These are phyloP conservation scores for Monosporozyma unispora DNA, from an alignment of 805 yeast genomes.

Conservation along the genomic window DNA sequence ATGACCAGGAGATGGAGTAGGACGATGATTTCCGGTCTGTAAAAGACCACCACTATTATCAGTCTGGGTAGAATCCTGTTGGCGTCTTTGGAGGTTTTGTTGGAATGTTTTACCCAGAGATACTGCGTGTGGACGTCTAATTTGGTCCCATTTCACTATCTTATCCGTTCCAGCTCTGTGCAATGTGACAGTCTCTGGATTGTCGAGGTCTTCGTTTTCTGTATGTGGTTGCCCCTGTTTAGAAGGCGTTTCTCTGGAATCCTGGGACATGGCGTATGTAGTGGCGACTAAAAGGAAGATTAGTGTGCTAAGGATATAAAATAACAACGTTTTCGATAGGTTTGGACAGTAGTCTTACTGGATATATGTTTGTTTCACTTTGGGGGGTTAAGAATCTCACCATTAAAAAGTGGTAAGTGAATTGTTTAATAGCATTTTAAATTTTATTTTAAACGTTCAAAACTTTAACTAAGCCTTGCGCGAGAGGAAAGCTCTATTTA, in stretches of 20 bases:
- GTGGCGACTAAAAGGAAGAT: background rate
- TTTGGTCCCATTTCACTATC: conserved; percentile 15
- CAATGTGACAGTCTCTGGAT: background rate
- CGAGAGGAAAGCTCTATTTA: no score
- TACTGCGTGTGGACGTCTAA: conserved; percentile 21
- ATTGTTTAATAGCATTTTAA: no score
- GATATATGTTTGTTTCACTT: no score
- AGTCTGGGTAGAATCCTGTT: background rate
- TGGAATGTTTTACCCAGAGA: conserved; percentile 3
- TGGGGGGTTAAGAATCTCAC: no score
- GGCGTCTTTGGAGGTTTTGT: background rate
- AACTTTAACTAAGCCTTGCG: no score
- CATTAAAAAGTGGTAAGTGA: no score
- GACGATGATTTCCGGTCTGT: conserved; percentile 20
- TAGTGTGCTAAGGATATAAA: background rate
- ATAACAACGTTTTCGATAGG: background rate
- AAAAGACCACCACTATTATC: conserved; percentile 15
- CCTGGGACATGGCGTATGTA: background rate
- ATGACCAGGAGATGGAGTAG: conserved; percentile 5
- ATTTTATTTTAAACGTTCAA: no score
- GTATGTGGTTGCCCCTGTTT: background rate
- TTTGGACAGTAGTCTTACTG: no score
- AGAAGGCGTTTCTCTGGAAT: background rate
- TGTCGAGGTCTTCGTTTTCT: background rate
- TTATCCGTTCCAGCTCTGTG: conserved; percentile 16